Evolutionary conservation across 768 basidiomycete genomes (phyloP).

Genomic region (Strobilomyces confusus): DNA sequence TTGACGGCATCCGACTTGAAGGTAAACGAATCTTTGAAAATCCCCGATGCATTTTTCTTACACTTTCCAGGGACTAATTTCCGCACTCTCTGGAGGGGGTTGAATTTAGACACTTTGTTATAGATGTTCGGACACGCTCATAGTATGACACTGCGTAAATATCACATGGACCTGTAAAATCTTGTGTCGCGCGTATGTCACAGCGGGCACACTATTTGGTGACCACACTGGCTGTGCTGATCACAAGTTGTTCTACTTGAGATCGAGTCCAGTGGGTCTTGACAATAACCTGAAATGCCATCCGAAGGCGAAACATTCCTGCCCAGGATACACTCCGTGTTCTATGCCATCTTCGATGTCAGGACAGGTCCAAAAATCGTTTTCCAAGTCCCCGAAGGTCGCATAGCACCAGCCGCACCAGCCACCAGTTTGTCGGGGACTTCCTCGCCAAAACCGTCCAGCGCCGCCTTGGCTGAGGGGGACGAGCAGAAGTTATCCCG

Average conservation of each 20-base stretch:
- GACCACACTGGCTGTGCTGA: too few species aligned
- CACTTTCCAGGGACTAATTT: slow-evolving; percentile 14
- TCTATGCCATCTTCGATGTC: slow-evolving; percentile 91
- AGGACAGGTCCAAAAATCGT: slow-evolving; percentile 83
- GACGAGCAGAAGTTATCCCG: slow-evolving; percentile 41
- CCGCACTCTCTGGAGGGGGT: slow-evolving; percentile 13
- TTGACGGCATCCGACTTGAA: slow-evolving; percentile 33
- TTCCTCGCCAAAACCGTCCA: slow-evolving; percentile 35
- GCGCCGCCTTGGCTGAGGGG: slow-evolving; percentile 25
- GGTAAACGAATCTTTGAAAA: slow-evolving; percentile 11
- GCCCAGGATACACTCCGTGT: slow-evolving; percentile 79
- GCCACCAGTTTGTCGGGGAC: slow-evolving; percentile 27
- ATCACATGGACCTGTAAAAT: slow-evolving; percentile 20
- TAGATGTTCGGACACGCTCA: slow-evolving; percentile 2
- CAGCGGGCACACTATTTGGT: too few species aligned
- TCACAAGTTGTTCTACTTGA: too few species aligned
- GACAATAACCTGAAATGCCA: slow-evolving; percentile 29
- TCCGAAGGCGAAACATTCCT: slow-evolving; percentile 65
- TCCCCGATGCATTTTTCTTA: slow-evolving; percentile 10
- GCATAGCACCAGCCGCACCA: slow-evolving; percentile 52
- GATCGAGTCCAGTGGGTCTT: too few species aligned
- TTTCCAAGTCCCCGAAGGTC: slow-evolving; percentile 90
- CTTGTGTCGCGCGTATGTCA: background rate
- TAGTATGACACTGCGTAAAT: slow-evolving; percentile 8
- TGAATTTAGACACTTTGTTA: background rate